Conservation (phyloP, 192 early-diverging fungal genomes). For the Dissophora ornata region DNA sequence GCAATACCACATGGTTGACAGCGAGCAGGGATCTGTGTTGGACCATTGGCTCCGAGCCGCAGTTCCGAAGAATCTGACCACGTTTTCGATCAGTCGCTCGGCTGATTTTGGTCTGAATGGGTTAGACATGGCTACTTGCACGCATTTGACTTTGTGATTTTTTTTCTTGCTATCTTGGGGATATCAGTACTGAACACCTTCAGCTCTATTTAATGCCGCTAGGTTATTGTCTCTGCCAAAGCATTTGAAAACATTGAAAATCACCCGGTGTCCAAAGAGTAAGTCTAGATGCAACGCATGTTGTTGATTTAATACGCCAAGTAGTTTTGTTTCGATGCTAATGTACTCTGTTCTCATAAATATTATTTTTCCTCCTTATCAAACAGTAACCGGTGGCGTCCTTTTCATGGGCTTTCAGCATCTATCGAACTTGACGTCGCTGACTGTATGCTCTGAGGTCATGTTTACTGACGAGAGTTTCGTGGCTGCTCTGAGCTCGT, state of each 20-base stretch:
- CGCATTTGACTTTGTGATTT: background rate
- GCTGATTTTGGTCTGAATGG: conserved; percentile 28
- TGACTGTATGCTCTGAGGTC: conserved; percentile 22
- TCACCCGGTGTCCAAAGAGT: conserved; percentile 30
- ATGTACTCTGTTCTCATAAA: no score
- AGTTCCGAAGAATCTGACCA: conserved; percentile 2
- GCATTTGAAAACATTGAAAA: conserved; percentile 12
- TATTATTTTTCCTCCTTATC: background rate
- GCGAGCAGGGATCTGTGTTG: conserved; percentile 12
- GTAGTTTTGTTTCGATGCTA: no score
- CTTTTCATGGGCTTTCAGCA: conserved; percentile 12
- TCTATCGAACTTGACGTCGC: conserved; percentile 12
- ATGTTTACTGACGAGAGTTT: conserved; percentile 37
- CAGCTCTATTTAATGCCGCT: background rate
- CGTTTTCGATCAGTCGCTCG: conserved; percentile 19
- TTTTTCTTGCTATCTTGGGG: background rate
- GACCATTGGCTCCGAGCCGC: conserved; percentile 32
- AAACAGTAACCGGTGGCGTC: conserved; percentile 11
- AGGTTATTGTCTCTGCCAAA: conserved; percentile 16
- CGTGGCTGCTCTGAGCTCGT: background rate
- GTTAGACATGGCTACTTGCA: conserved; percentile 4
- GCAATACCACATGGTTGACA: conserved; percentile 1
- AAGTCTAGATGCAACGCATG: background rate
- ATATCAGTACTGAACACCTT: background rate
- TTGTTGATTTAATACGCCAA: background rate